These are phyloP conservation scores for Nepenthes gracilis DNA, from an alignment of 148 eudicot species.

Conservation along the genomic window DNA sequence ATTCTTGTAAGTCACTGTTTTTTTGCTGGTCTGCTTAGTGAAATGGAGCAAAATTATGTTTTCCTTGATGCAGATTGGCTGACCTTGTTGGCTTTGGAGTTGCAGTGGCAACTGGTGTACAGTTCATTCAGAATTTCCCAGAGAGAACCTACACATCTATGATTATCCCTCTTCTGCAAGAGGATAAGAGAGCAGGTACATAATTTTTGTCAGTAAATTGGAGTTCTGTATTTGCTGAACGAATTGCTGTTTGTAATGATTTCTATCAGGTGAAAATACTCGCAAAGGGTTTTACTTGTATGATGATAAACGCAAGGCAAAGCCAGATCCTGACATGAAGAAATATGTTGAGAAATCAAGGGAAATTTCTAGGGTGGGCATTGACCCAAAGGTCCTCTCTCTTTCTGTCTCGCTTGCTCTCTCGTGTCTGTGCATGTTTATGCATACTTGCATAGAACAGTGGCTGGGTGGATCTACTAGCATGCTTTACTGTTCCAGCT, in stretches of 20 bases:
- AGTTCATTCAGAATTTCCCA: constrained; percentile 63
- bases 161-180: constrained; percentile 85
- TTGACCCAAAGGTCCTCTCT: constrained; percentile 71
- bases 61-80: constrained; percentile 41
- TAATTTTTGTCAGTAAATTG: neutral
- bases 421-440: neutral
- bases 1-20: neutral
- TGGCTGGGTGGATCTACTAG: neutral
- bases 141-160: constrained; percentile 83
- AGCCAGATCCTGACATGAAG: constrained; percentile 76
- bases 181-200: constrained; percentile 91
- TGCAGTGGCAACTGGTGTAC: constrained; percentile 66
- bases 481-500: neutral
- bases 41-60: neutral
- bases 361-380: constrained; percentile 54
- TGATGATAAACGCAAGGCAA: constrained; percentile 70
- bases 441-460: neutral
- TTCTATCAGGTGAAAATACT: constrained; percentile 68
- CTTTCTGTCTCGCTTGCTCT: neutral
- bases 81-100: constrained; percentile 97
- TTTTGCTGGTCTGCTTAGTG: neutral
- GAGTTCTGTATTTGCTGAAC: constrained; percentile 2
- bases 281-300: constrained; percentile 85
- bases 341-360: constrained; percentile 74
- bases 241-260: constrained; percentile 2